Conservation (phyloP, 2,329 filamentous ascomycete genomes). For the Colletotrichum spaethianum region DNA sequence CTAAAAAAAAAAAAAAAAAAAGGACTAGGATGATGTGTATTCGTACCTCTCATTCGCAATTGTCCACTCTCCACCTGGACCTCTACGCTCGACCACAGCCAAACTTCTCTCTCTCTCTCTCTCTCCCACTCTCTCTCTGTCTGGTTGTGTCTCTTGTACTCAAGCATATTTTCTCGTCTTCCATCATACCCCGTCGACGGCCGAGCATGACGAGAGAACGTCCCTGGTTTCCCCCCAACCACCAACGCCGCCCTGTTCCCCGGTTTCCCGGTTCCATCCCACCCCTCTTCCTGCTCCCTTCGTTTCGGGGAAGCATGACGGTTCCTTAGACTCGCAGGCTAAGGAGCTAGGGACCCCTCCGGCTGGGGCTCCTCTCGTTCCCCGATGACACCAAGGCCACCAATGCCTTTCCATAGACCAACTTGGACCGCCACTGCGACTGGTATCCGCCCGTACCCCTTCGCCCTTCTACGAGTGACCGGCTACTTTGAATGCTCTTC, state of each 20-base stretch:
- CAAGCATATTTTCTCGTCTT: background rate
- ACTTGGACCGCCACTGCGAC: conserved; percentile 23
- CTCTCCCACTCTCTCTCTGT: background rate
- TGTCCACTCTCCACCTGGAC: conserved; percentile 2
- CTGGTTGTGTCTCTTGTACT: background rate
- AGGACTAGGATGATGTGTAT: conserved; percentile 1
- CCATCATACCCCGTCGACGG: background rate
- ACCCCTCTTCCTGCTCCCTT: conserved; percentile 34
- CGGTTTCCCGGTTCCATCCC: conserved; percentile 35
- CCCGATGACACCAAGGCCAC: conserved; percentile 36
- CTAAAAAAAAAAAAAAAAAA: background rate
- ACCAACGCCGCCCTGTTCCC: conserved; percentile 27
- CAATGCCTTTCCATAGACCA: conserved; percentile 26
- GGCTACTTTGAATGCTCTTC: background rate
- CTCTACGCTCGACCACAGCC: background rate
- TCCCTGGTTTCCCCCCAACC: background rate
- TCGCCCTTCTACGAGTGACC: background rate
- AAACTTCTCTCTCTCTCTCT: background rate
- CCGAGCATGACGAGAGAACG: background rate
- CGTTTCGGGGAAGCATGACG: conserved; percentile 41
- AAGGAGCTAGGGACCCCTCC: conserved; percentile 30
- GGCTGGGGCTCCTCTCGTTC: conserved; percentile 35
- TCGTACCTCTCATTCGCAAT: background rate
- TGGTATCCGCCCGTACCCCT: conserved; percentile 6
- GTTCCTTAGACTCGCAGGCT: conserved; percentile 32